phyloP scores from a whole-genome alignment of 2,329 filamentous ascomycete genomes.

The Metarhizium humberi region DNA sequence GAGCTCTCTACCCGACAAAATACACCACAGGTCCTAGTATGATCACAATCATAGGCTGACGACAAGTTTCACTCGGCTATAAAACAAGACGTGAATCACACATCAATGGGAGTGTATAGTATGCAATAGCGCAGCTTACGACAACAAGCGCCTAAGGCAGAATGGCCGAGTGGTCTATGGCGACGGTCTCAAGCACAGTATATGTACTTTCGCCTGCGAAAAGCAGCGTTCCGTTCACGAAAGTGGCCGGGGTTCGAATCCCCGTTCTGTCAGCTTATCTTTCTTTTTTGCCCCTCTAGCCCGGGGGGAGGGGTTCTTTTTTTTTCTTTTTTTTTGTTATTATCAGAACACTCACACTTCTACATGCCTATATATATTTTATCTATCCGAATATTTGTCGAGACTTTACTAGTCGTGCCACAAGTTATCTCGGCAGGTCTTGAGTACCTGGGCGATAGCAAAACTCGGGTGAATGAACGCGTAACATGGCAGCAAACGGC shows the following conservation, averaged over 20 bases:
- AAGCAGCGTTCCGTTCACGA: constrained; percentile 16
- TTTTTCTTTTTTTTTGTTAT: neutral
- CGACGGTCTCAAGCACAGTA: constrained; percentile 13
- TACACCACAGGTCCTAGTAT: neutral
- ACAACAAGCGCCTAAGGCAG: constrained; percentile 7
- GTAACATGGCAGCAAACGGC: no score
- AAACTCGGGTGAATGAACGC: no score
- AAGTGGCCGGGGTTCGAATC: constrained; percentile 17
- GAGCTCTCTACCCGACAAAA: neutral
- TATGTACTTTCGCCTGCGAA: constrained; percentile 10
- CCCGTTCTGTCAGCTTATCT: constrained; percentile 11
- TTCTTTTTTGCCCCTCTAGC: constrained; percentile 7
- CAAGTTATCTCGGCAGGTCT: no score
- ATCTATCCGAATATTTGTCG: neutral
- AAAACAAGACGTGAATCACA: no score
- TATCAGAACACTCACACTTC: no score
- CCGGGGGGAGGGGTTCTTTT: neutral
- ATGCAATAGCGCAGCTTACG: neutral
- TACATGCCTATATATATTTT: neutral
- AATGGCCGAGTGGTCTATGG: constrained; percentile 16
- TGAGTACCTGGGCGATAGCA: no score
- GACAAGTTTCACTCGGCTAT: neutral
- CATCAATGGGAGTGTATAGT: neutral
- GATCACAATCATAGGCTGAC: neutral
- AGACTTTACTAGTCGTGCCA: no score